Conservation (phyloP, 176 grass and related monocot species). For the Triticum monococcum region DNA sequence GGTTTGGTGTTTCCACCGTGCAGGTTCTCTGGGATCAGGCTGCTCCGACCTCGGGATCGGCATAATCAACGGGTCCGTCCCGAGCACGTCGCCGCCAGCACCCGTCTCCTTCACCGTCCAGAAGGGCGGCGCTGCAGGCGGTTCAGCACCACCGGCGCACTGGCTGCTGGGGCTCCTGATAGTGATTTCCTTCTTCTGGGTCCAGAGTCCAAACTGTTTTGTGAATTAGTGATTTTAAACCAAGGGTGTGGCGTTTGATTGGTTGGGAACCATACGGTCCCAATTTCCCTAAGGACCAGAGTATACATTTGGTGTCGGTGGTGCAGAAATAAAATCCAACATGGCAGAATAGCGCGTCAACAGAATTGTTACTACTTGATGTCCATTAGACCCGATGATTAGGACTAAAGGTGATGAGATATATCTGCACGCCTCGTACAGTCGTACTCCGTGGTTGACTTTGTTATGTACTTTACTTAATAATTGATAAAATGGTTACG, state of each 20-base stretch:
- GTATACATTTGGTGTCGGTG: neutral
- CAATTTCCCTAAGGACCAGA: neutral
- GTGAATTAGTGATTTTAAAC: neutral
- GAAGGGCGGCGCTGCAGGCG: neutral
- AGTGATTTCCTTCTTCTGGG: neutral
- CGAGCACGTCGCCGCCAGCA: constrained; percentile 26
- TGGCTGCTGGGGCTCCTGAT: neutral
- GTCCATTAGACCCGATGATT: too few species aligned
- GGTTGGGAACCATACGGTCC: neutral
- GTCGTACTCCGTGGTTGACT: too few species aligned
- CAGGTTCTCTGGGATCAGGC: constrained; percentile 49
- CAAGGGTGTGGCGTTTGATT: neutral
- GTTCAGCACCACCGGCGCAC: neutral
- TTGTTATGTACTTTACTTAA: too few species aligned
- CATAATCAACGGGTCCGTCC: constrained; percentile 34
- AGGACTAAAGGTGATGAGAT: too few species aligned
- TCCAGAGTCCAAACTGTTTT: neutral
- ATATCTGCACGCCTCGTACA: too few species aligned
- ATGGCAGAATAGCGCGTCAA: too few species aligned
- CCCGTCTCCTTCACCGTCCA: constrained; percentile 37
- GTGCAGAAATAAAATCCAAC: neutral
- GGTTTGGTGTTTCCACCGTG: neutral
- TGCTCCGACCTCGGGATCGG: constrained; percentile 47
- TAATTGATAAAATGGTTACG: too few species aligned
- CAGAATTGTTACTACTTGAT: too few species aligned